Evolutionary conservation across 148 eudicot species (phyloP), one percentile per base, ranked within the genome.

Genomic region (Amaranthus hypochondriacus): DNA sequence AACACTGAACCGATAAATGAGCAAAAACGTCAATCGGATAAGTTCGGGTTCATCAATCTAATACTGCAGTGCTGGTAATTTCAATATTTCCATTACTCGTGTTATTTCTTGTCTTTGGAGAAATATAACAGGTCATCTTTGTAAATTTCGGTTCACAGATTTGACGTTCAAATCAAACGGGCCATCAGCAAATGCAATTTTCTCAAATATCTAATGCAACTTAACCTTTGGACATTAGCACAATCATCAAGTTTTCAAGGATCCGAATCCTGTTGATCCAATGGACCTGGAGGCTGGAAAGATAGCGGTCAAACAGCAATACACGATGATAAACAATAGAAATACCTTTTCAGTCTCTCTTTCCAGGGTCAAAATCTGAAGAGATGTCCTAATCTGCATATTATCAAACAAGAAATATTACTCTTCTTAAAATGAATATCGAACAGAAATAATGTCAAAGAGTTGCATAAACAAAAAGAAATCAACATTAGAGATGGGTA

Each of bases 381-480:
- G 93, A 54, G 98, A 92, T 73, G 98, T 95, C 80, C 72, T 92
- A 69, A 95, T 69, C 98, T 95, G 93, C 83, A 77, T 14, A 57
- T 66, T 58, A 58, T 64, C 51, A 68, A 66, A 6, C 49, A 66
- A 48, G 59, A 21, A 11, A 74, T 43, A 44, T 53, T 44, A 74
- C 5, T 63, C 13, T 63, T 14, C 42, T 5, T 54, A 15, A 6
- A 66, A 15, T 0, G 39, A 15, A 48, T 43, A 50, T 59, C 48
- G 65, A 48, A 59, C 39, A 70, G 39, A 52, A 71, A 60, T 9
- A 61, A 28, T 28, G 39, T 28, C 39, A 28, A 18, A 18, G 39
- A 28, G 39, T 28, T 28, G 39, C 39, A 28, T 28, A 28, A 28
- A 28, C 39, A 28, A 28, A 28, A 28, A 28, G 1, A 28, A 28